Percentiles rank a stretch among this genome's conserved stretches.
phyloP scores from a whole-genome alignment of 352 stramenopile genomes.

The Globisporangium orthogonon region DNA sequence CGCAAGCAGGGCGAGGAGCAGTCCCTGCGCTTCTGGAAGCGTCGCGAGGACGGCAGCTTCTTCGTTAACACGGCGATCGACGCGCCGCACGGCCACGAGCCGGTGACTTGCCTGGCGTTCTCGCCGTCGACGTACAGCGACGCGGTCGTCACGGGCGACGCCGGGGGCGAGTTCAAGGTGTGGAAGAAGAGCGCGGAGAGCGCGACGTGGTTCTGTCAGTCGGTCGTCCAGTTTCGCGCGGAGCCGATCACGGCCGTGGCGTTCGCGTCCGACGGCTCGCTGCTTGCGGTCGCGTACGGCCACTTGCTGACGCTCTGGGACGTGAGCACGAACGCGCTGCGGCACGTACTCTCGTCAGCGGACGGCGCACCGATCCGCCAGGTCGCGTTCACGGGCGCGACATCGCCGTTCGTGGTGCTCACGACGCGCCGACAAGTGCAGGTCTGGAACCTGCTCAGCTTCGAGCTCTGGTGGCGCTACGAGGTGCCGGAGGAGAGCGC shows the following conservation, averaged over 20 bases:
- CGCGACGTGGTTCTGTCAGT: conserved; percentile 69
- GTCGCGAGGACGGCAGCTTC: conserved; percentile 67
- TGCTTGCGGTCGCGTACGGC: conserved; percentile 80
- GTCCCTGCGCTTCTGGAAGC: conserved; percentile 70
- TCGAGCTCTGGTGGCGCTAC: conserved; percentile 71
- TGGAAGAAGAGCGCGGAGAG: conserved; percentile 46
- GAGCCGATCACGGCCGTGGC: conserved; percentile 56
- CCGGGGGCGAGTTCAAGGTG: conserved; percentile 72
- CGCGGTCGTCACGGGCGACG: conserved; percentile 59
- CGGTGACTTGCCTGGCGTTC: conserved; percentile 50
- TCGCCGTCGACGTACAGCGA: conserved; percentile 33
- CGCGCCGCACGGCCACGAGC: conserved; percentile 50
- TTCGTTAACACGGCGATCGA: conserved; percentile 81
- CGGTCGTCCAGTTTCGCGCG: conserved; percentile 71
- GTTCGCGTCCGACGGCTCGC: conserved; percentile 71
- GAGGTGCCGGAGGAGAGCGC: conserved; percentile 29
- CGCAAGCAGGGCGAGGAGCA: conserved; percentile 32
- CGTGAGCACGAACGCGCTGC: conserved; percentile 60
- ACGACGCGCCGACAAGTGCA: conserved; percentile 53
- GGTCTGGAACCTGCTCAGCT: conserved; percentile 67
- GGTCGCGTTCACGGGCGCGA: conserved; percentile 52
- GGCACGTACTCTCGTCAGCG: conserved; percentile 61
- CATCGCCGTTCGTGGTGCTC: conserved; percentile 58
- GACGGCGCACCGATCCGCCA: conserved; percentile 46
- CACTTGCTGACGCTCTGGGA: conserved; percentile 85